Percentiles rank a stretch among this genome's conserved stretches.
Conservation (phyloP, 2,329 filamentous ascomycete species). For the Calonectria ilicicola region DNA sequence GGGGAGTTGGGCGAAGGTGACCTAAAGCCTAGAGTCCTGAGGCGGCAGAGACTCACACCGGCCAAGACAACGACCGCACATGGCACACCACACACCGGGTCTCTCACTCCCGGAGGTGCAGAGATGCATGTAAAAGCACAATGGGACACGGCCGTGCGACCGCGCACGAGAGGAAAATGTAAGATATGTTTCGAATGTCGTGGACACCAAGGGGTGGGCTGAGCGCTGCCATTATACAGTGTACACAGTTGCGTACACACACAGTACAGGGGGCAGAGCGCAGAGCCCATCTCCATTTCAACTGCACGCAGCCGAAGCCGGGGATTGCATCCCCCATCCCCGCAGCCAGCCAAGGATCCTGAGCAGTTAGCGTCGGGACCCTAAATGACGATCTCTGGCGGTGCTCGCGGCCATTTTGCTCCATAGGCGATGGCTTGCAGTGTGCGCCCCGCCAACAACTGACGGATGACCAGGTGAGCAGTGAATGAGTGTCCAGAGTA, state of each 20-base stretch:
- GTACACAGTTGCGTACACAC: background rate
- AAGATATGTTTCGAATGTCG: constrained; percentile 6
- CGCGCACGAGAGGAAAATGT: background rate
- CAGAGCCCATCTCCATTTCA: background rate
- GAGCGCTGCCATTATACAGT: background rate
- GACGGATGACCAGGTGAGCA: background rate
- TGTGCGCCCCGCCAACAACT: background rate
- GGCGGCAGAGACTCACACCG: background rate
- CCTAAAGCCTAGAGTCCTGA: background rate
- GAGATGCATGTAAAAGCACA: background rate
- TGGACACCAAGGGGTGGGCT: constrained; percentile 7
- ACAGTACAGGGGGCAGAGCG: background rate
- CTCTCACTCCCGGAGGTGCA: background rate
- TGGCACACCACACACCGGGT: background rate
- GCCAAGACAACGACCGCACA: constrained; percentile 1
- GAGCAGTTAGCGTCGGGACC: background rate
- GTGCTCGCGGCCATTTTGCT: constrained; percentile 1
- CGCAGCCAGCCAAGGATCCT: background rate
- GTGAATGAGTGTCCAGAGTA: background rate
- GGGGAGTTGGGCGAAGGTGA: background rate
- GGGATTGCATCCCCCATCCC: background rate
- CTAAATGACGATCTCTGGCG: background rate
- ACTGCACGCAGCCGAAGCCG: background rate
- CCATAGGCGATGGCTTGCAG: background rate
- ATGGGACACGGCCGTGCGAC: background rate